A percentile compares a stretch with the other conserved stretches of the same genome.
phyloP scores from a whole-genome alignment of 345 rosid genomes.

The Populus tremula region DNA sequence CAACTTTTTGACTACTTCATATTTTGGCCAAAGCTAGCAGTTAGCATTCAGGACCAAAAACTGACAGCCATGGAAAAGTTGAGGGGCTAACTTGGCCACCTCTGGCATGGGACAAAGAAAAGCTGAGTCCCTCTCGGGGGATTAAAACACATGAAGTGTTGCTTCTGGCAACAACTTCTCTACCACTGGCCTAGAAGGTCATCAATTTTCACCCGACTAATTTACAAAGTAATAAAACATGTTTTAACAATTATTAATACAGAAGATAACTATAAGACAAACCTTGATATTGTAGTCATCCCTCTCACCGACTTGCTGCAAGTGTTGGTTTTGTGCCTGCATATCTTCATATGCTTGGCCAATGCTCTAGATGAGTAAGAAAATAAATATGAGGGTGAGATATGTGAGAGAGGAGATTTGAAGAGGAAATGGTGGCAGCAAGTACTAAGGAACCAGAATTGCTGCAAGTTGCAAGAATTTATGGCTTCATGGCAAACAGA shows the following conservation, averaged over 20 bases:
- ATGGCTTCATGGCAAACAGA: neutral
- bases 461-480: slow-evolving; percentile 2
- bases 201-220: neutral
- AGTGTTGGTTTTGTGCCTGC: slow-evolving; percentile 82
- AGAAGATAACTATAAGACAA: slow-evolving; percentile 9
- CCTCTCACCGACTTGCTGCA: slow-evolving; percentile 83
- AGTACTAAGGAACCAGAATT: slow-evolving; percentile 4
- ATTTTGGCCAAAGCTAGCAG: neutral
- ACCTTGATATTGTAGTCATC: slow-evolving; percentile 96
- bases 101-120: neutral
- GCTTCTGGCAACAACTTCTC: neutral
- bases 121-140: neutral
- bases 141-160: neutral
- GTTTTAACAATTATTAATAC: neutral
- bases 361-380: slow-evolving; percentile 53
- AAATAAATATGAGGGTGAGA: slow-evolving; percentile 6
- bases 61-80: neutral
- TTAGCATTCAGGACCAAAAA: neutral
- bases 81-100: neutral
- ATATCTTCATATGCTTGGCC: slow-evolving; percentile 90
- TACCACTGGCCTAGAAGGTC: neutral
- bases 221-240: neutral
- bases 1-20: neutral
- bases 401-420: neutral
- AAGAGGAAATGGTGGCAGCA: neutral